Evolutionary conservation across 2,329 filamentous ascomycete species (phyloP), one percentile per base, ranked within the genome.

Genomic region (Hypoxylon sp.): DNA sequence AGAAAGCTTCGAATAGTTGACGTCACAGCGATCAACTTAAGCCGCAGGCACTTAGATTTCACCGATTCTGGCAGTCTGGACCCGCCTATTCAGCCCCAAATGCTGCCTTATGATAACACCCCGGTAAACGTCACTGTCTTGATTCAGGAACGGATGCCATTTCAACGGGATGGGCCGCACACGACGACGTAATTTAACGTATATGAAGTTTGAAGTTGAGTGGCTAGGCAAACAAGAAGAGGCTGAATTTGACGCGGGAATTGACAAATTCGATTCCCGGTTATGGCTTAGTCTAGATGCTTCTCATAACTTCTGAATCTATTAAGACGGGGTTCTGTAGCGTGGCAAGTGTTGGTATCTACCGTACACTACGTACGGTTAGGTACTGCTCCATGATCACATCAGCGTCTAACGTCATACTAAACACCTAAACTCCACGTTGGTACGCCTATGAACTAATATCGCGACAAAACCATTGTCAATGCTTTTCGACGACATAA

Each of bases 391-490:
- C 17, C 29, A n/a, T 17, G 5, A 50, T 42, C 46, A 31, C 13
- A 24, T 50, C 37, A 51, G 26, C 29, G 17, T 59, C 53, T 24
- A 66, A 64, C 63, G 66, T 65, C 47, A 58, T 60, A 61, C 70
- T 19, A 17, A 74, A 75, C 74, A 69, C 74, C 74, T 26, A 33
- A 72, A 72, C 66, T 63, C 71, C 63, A 60, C 19, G 48, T 50
- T 62, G 17, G 39, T 54, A 57, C 64, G 53, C 33, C 44, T 31
- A 10, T 48, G 53, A 24, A 53, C 14, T 37, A 58, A 33, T 29
- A 9, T 39, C n/a, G 44, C 29, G 17, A 17, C 11, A 57, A 60
- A 70, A 44, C 31, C 53, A 52, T 47, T 58, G 26, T 24, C 19
- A 24, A 50, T 63, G n/a, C 35, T 69, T 63, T 66, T 55, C 24